Conservation (phyloP, 768 basidiomycete species). For the Leccinum rimulosum region DNA sequence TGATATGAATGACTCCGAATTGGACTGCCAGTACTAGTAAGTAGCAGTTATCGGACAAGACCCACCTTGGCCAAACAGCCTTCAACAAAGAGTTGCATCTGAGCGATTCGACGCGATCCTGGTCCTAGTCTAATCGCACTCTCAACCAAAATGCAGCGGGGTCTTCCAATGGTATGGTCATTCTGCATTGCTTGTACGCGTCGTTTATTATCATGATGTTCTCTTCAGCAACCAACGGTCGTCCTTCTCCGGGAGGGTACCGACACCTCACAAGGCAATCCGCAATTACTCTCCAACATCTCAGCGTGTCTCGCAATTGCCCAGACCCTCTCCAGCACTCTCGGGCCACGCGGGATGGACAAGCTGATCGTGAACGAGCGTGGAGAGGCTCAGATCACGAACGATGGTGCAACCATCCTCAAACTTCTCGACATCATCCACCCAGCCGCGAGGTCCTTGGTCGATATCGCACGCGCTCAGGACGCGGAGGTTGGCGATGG, state of each 20-base stretch:
- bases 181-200: not conserved
- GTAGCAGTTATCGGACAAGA: too few species aligned
- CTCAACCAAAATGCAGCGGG: constrained; percentile 72
- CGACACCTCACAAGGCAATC: constrained; percentile 91
- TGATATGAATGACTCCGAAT: too few species aligned
- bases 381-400: constrained; percentile 97
- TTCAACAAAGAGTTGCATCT: constrained; percentile 12
- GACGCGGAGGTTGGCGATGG: constrained; percentile 99
- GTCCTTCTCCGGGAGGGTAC: constrained; percentile 96
- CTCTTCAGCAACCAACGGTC: constrained; percentile 87
- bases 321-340: constrained; percentile 87
- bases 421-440: constrained; percentile 97
- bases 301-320: constrained; percentile 93
- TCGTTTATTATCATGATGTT: constrained; percentile 15
- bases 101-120: constrained; percentile 2
- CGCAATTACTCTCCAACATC: constrained; percentile 92
- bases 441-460: constrained; percentile 95
- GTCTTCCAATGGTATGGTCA: constrained; percentile 67
- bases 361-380: constrained; percentile 93
- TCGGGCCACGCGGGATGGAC: constrained; percentile 99
- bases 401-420: constrained; percentile 98
- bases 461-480: constrained; percentile 97
- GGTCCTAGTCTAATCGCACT: constrained; percentile 8
- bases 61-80: constrained; percentile 17
- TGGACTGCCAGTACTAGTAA: too few species aligned